Base-by-base conservation (phyloP, 257 asterid species). In the Gentiana straminea region DNA sequence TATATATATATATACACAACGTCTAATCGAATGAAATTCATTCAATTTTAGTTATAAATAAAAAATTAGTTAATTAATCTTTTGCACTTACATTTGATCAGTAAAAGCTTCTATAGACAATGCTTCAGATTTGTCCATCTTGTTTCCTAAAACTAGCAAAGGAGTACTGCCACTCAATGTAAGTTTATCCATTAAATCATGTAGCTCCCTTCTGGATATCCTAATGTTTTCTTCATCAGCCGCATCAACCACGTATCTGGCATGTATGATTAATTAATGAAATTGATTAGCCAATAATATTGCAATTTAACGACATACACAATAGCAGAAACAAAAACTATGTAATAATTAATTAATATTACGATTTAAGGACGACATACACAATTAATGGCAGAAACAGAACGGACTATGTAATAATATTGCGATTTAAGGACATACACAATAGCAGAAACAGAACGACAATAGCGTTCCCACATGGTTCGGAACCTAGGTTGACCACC, bases 401-500 rank as follows among this genome's bases (percentile, higher is more conserved):
- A 39, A 39, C 24, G 24, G 24, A 4, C 8, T 7, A 7, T 39
- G 44, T 39, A 39, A 4, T 39, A 39, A 39, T 39, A 39, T 4
- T 39, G 9, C 1, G 2, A 41, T 47, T 5, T 24, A 33, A 63
- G 59, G 62, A 62, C 89, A 43, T 84, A 91, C 96, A 91, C 98
- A 70, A 91, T 91, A 56, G 96, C 96, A 68, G 98, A 91, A 72
- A 91, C 98, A 44, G 96, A 86, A 54, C 98, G 98, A 59, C 98
- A 90, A 62, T 90, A 91, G 69, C 96, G 72, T 77, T 86, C 98
- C 98, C 98, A 87, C 95, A 87, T 84, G 57, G 92, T 91, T 60
- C 96, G 74, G 65, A 91, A 86, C 75, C 98, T 84, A 57, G 98
- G 98, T 74, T 87, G 98, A 70, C 98, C 98, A 52, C 98, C 98